phyloP scores from a whole-genome alignment of 2,329 filamentous ascomycete genomes.

The Pezicula neosporulosa region DNA sequence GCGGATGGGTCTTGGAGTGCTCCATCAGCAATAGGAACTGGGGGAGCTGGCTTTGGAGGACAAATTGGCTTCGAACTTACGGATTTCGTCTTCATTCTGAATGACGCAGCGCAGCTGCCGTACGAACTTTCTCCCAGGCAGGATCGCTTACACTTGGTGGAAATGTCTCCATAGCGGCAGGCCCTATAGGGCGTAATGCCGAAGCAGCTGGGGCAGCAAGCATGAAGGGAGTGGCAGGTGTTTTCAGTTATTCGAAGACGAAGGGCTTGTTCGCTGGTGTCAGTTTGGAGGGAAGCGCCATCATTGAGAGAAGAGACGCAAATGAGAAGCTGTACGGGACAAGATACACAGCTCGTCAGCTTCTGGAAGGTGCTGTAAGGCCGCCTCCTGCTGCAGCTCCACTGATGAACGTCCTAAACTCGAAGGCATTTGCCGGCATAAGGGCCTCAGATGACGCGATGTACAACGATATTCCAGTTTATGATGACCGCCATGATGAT shows the following conservation, averaged over 20 bases:
- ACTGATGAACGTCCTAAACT: slow-evolving; percentile 81
- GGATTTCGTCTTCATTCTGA: slow-evolving; percentile 97
- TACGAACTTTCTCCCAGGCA: slow-evolving; percentile 90
- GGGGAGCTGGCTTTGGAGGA: slow-evolving; percentile 78
- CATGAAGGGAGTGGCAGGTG: slow-evolving; percentile 80
- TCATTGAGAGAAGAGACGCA: slow-evolving; percentile 92
- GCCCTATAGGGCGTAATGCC: slow-evolving; percentile 89
- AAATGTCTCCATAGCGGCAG: slow-evolving; percentile 93
- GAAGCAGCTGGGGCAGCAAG: slow-evolving; percentile 94
- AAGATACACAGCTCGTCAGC: slow-evolving; percentile 74
- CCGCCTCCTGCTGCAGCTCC: slow-evolving; percentile 80
- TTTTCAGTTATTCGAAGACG: slow-evolving; percentile 97
- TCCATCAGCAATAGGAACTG: slow-evolving; percentile 75
- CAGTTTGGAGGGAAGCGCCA: slow-evolving; percentile 85
- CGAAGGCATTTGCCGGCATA: slow-evolving; percentile 74
- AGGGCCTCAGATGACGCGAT: slow-evolving; percentile 56
- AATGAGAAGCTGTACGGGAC: slow-evolving; percentile 95
- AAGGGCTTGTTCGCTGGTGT: slow-evolving; percentile 97
- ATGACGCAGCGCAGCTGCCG: slow-evolving; percentile 76
- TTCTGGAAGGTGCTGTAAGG: slow-evolving; percentile 74
- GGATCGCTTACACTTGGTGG: slow-evolving; percentile 91
- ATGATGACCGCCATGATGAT: slow-evolving; percentile 79
- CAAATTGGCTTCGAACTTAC: slow-evolving; percentile 87
- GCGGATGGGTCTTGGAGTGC: slow-evolving; percentile 78
- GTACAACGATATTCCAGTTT: slow-evolving; percentile 93